Percentiles rank a stretch among this genome's conserved stretches.
Conservation (phyloP, 192 early-diverging fungal genomes). For the Coemansia sp. region DNA sequence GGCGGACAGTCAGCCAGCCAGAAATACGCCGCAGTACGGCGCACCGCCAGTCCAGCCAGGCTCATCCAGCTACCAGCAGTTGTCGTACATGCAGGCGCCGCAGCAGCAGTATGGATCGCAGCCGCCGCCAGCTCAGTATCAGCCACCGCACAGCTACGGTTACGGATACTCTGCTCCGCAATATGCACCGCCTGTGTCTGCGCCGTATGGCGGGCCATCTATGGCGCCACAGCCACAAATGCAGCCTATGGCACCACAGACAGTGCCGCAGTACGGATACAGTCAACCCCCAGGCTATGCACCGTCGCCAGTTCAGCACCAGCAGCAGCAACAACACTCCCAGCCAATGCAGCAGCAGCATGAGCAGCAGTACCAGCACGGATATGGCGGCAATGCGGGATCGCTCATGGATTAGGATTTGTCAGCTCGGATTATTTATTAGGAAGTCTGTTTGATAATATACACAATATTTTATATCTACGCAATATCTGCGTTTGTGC, state of each 20-base stretch:
- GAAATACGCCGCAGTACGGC: neutral
- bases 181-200: conserved; percentile 23
- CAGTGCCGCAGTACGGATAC: conserved; percentile 23
- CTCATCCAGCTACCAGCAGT: conserved; percentile 23
- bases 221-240: conserved; percentile 23
- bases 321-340: conserved; percentile 8
- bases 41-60: conserved; percentile 6
- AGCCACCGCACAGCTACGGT: conserved; percentile 28
- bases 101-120: conserved; percentile 16
- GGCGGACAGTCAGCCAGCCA: conserved; percentile 3
- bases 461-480: neutral
- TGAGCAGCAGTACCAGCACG: conserved; percentile 42
- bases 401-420: conserved; percentile 43
- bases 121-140: conserved; percentile 17
- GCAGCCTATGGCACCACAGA: conserved; percentile 16
- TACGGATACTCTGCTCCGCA: conserved; percentile 27
- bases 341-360: conserved; percentile 28
- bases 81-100: conserved; percentile 9
- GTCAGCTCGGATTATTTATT: neutral
- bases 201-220: conserved; percentile 15
- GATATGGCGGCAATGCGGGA: conserved; percentile 45
- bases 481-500: neutral
- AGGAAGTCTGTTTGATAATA: neutral
- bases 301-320: conserved; percentile 8
- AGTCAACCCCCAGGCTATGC: conserved; percentile 13